Conservation (phyloP, 257 asterid species). For the Solanum peruvianum region DNA sequence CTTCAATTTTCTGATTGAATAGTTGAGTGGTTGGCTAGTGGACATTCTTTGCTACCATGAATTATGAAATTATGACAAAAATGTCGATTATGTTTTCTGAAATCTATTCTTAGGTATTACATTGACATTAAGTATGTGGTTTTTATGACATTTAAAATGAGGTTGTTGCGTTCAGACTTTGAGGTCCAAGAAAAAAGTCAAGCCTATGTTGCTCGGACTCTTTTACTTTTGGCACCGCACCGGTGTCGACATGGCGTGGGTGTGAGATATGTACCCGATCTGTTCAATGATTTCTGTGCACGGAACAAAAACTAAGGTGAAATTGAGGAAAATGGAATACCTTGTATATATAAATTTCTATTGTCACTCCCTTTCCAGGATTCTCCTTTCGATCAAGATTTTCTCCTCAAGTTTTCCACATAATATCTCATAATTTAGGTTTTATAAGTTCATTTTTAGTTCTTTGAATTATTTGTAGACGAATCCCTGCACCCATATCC, state of each 20-base stretch:
- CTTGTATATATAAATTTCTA: too few relatives aligned
- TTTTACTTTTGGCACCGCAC: too few relatives aligned
- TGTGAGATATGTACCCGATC: too few relatives aligned
- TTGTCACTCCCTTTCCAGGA: background rate
- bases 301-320: too few relatives aligned
- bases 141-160: background rate
- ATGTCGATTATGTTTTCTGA: background rate
- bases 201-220: background rate
- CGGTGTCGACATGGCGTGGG: too few relatives aligned
- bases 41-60: background rate
- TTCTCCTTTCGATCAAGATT: background rate
- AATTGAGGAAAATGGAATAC: too few relatives aligned
- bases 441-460: too few relatives aligned
- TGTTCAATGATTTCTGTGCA: too few relatives aligned
- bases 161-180: background rate
- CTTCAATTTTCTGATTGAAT: background rate
- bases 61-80: background rate
- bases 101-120: background rate
- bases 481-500: too few relatives aligned
- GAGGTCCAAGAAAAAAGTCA: background rate
- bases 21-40: background rate
- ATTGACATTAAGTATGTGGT: background rate
- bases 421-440: background rate
- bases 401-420: background rate
- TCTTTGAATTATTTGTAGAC: too few relatives aligned